phyloP scores from a whole-genome alignment of 768 basidiomycete genomes.

The Tricholoma furcatifolium region DNA sequence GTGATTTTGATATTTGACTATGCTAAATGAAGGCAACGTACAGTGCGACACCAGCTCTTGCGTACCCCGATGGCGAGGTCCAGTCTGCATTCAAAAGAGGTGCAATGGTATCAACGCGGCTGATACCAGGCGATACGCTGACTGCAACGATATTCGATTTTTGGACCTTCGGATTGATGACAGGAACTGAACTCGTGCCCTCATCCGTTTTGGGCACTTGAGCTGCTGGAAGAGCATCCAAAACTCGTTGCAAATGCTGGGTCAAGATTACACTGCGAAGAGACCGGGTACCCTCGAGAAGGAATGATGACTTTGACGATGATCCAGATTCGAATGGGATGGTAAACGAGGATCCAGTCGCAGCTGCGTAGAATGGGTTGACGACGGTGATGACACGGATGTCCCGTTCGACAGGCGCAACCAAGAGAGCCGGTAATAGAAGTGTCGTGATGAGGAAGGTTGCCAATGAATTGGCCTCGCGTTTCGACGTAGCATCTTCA shows the following conservation, averaged over 20 bases:
- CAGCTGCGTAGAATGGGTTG: slow-evolving; percentile 89
- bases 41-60: slow-evolving; percentile 47
- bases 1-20: not conserved
- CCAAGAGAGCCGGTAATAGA: slow-evolving; percentile 75
- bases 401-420: slow-evolving; percentile 84
- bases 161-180: slow-evolving; percentile 40
- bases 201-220: slow-evolving; percentile 47
- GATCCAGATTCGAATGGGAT: slow-evolving; percentile 19
- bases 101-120: slow-evolving; percentile 66
- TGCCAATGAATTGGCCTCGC: slow-evolving; percentile 56
- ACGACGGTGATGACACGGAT: slow-evolving; percentile 87
- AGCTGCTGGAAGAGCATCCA: slow-evolving; percentile 76
- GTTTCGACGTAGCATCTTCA: slow-evolving; percentile 31
- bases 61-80: slow-evolving; percentile 33
- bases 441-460: slow-evolving; percentile 80
- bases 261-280: slow-evolving; percentile 63
- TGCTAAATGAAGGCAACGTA: slow-evolving; percentile 31
- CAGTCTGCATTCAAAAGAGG: slow-evolving; percentile 50
- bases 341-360: slow-evolving; percentile 43
- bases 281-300: slow-evolving; percentile 65
- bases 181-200: slow-evolving; percentile 32
- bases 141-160: slow-evolving; percentile 76
- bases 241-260: slow-evolving; percentile 78
- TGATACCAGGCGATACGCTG: slow-evolving; percentile 74
- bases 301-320: slow-evolving; percentile 35